These are phyloP conservation scores for Calonectria leucothoes DNA, from an alignment of 2,329 filamentous ascomycete species.

Conservation along the genomic window DNA sequence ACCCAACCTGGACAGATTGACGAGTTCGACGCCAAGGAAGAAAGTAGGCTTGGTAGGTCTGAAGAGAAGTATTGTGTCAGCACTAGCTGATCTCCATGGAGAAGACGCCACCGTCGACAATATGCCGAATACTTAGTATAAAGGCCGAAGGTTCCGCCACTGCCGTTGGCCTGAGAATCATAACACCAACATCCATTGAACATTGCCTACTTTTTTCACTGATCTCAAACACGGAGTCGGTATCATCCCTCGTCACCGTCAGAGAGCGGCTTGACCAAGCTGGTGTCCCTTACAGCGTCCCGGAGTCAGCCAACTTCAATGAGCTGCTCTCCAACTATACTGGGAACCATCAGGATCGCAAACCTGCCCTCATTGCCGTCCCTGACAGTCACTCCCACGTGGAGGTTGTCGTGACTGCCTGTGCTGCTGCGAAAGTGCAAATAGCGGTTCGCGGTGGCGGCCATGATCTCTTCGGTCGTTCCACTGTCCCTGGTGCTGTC, in stretches of 20 bases:
- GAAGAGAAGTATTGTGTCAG: neutral
- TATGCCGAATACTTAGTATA: neutral
- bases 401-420: neutral
- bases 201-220: neutral
- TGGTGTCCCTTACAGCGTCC: neutral
- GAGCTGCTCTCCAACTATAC: neutral
- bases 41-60: neutral
- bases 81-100: neutral
- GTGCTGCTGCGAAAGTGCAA: neutral
- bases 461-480: slow-evolving; percentile 22
- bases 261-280: neutral
- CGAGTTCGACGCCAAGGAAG: neutral
- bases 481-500: slow-evolving; percentile 9
- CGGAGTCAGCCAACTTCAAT: neutral
- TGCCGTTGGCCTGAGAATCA: too few relatives aligned
- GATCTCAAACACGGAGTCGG: neutral
- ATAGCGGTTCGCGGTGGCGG: slow-evolving; percentile 14
- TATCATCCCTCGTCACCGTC: neutral
- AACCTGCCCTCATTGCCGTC: neutral
- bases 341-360: neutral
- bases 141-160: neutral
- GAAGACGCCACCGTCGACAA: neutral
- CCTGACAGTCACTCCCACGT: neutral
- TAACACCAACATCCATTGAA: too few relatives aligned
- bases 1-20: neutral